Evolutionary conservation across 169 alveolate species (phyloP).

Genomic region (Cardiosporidium cionae): DNA sequence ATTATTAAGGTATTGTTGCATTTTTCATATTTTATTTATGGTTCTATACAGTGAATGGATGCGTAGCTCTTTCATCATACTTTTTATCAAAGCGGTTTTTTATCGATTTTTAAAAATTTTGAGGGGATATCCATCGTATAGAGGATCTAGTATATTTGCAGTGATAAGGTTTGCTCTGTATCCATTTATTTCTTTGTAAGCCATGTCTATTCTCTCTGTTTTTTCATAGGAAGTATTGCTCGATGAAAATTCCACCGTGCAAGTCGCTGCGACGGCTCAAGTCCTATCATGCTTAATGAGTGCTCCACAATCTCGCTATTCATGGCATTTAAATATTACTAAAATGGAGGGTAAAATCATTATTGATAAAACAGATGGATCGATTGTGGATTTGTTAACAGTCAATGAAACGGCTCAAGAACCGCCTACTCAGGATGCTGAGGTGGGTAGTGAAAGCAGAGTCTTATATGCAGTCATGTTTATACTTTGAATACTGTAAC

Average conservation of each 20-base stretch:
- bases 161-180: not conserved
- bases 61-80: too few relatives aligned
- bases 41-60: too few relatives aligned
- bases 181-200: not conserved
- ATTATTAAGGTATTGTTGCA: slow-evolving; percentile 49
- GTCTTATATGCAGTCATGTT: not conserved
- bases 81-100: too few relatives aligned
- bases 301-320: slow-evolving; percentile 74
- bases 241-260: slow-evolving; percentile 39
- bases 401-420: slow-evolving; percentile 80
- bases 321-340: slow-evolving; percentile 76
- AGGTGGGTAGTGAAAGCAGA: not conserved
- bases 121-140: too few relatives aligned
- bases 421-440: slow-evolving; percentile 77
- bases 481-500: too few relatives aligned
- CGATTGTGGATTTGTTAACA: slow-evolving; percentile 74
- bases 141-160: slow-evolving; percentile 21
- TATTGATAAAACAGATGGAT: slow-evolving; percentile 79
- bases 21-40: slow-evolving; percentile 16
- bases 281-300: slow-evolving; percentile 74
- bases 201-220: not conserved
- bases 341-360: slow-evolving; percentile 71
- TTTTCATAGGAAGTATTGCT: slow-evolving; percentile 18
- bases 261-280: slow-evolving; percentile 78
- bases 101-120: too few relatives aligned